A percentile compares a stretch with the other conserved stretches of the same genome.
phyloP scores from a whole-genome alignment of 2,329 filamentous ascomycete genomes.

The Leptographium radiaticola region DNA sequence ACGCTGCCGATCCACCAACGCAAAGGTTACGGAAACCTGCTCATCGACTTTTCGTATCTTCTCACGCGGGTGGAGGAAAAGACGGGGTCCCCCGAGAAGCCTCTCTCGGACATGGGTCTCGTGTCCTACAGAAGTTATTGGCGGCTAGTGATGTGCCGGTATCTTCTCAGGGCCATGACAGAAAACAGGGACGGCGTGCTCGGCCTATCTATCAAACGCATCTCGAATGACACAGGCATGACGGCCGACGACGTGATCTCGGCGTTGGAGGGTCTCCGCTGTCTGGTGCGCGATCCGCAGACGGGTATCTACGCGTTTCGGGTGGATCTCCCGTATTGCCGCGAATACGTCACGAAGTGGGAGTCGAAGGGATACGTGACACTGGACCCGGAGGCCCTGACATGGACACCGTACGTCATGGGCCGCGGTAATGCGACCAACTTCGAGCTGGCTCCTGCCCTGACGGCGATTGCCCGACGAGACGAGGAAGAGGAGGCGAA shows the following conservation, averaged over 20 bases:
- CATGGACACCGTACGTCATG: slow-evolving; percentile 98
- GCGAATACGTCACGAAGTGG: slow-evolving; percentile 78
- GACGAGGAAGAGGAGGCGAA: slow-evolving; percentile 53
- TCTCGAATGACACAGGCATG: slow-evolving; percentile 86
- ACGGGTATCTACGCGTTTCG: slow-evolving; percentile 84
- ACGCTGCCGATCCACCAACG: slow-evolving; percentile 93
- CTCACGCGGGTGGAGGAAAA: slow-evolving; percentile 87
- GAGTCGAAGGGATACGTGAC: slow-evolving; percentile 79
- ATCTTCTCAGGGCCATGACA: slow-evolving; percentile 50
- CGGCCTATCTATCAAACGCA: slow-evolving; percentile 48
- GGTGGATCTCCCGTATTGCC: slow-evolving; percentile 74
- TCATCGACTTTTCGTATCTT: slow-evolving; percentile 97
- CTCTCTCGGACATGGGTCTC: slow-evolving; percentile 91
- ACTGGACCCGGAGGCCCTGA: slow-evolving; percentile 65
- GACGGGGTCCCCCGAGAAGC: slow-evolving; percentile 92
- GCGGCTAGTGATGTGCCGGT: slow-evolving; percentile 77
- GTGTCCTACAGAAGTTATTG: slow-evolving; percentile 98
- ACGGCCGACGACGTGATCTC: slow-evolving; percentile 94
- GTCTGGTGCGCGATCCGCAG: slow-evolving; percentile 76
- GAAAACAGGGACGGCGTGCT: slow-evolving; percentile 25
- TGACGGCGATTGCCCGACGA: slow-evolving; percentile 78
- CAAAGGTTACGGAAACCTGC: slow-evolving; percentile 89
- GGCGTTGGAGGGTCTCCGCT: slow-evolving; percentile 77
- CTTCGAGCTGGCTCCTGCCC: slow-evolving; percentile 66
- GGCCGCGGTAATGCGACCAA: slow-evolving; percentile 70